Conservation (phyloP, 805 yeast species). For the Saccharomyces kudriavzevii region DNA sequence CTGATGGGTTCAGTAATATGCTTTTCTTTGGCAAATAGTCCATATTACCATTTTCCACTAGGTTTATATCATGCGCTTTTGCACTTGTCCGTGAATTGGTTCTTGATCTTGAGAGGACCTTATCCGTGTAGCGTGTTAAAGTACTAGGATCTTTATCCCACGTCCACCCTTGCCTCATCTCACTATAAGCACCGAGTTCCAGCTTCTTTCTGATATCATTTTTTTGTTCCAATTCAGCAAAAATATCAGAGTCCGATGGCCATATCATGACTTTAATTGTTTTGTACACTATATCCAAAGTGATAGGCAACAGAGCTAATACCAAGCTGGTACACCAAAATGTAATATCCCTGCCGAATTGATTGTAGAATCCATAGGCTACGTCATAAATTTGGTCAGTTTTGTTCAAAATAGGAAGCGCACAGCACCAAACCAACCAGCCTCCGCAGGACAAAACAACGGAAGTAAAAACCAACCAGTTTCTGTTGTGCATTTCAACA, state of each 20-base stretch:
- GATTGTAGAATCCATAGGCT: slow-evolving; percentile 53
- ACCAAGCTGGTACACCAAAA: slow-evolving; percentile 79
- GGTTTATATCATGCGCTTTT: background rate
- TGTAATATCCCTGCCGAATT: slow-evolving; percentile 70
- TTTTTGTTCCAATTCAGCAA: slow-evolving; percentile 69
- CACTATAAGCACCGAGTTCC: slow-evolving; percentile 65
- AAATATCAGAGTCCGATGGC: slow-evolving; percentile 72
- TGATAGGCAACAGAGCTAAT: slow-evolving; percentile 47
- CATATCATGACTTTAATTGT: slow-evolving; percentile 45
- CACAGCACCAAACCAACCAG: slow-evolving; percentile 75
- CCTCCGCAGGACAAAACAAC: slow-evolving; percentile 70
- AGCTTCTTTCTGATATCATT: slow-evolving; percentile 55
- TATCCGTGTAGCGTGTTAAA: slow-evolving; percentile 22
- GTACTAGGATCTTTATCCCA: slow-evolving; percentile 45
- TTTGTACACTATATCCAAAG: slow-evolving; percentile 59
- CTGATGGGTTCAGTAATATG: background rate
- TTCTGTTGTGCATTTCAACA: slow-evolving; percentile 70
- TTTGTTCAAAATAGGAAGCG: slow-evolving; percentile 63
- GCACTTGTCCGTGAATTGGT: slow-evolving; percentile 6
- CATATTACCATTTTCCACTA: background rate
- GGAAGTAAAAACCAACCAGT: slow-evolving; percentile 59
- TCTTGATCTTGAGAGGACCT: slow-evolving; percentile 9
- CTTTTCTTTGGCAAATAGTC: background rate
- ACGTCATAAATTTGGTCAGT: slow-evolving; percentile 57
- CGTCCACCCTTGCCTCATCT: slow-evolving; percentile 73